Conservation (phyloP, 1,284 basidiomycete genomes). For the Apiotrichum porosum region DNA sequence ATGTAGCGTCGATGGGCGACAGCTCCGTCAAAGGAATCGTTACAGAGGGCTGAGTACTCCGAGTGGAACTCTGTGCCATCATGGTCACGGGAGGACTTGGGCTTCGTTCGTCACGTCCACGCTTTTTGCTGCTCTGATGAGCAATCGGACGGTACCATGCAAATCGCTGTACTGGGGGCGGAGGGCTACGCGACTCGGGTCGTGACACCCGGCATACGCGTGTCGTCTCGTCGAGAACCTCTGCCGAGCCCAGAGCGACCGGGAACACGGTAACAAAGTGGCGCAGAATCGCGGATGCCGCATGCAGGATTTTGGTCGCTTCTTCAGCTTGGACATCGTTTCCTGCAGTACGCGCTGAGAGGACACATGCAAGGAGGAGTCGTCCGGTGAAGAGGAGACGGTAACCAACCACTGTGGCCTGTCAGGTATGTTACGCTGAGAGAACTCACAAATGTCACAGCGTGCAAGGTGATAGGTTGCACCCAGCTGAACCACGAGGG, state of each 20-base stretch:
- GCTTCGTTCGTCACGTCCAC: background rate
- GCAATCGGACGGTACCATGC: constrained; percentile 11
- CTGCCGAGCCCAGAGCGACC: constrained; percentile 15
- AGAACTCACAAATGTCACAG: constrained; percentile 11
- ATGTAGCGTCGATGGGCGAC: background rate
- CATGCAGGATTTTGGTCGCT: constrained; percentile 12
- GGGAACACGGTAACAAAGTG: constrained; percentile 14
- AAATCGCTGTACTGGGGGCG: background rate
- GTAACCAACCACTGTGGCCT: constrained; percentile 9
- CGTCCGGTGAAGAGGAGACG: constrained; percentile 14
- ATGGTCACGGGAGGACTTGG: no score
- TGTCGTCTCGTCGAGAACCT: constrained; percentile 19
- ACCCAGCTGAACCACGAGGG: constrained; percentile 10
- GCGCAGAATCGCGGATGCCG: constrained; percentile 9
- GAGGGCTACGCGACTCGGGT: background rate
- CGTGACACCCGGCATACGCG: constrained; percentile 8
- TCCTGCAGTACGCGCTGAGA: constrained; percentile 11
- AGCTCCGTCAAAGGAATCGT: background rate
- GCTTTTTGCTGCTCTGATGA: background rate
- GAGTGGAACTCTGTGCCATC: no score
- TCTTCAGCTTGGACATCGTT: constrained; percentile 8
- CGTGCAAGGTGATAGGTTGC: constrained; percentile 1
- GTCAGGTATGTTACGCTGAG: background rate
- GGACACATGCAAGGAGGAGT: constrained; percentile 10
- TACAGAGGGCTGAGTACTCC: no score